phyloP scores from a whole-genome alignment of 2,329 filamentous ascomycete species.

The Dactylellina sp. region DNA sequence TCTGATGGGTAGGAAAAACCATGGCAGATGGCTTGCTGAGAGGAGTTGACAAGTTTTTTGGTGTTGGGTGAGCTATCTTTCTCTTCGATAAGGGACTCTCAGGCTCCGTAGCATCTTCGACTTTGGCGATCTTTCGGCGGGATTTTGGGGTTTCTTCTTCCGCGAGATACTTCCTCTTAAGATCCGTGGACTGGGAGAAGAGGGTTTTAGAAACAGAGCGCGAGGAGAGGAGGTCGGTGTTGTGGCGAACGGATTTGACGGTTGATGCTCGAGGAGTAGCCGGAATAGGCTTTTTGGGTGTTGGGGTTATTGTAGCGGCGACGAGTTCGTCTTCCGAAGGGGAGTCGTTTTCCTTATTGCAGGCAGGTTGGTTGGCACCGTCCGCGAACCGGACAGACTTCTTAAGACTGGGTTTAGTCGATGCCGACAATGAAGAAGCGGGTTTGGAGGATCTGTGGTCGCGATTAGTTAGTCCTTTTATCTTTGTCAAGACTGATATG shows the following conservation, averaged over 20 bases:
- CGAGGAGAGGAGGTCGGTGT: not conserved
- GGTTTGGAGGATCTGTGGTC: constrained; percentile 7
- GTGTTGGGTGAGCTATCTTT: constrained; percentile 4
- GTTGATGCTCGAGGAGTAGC: constrained; percentile 17
- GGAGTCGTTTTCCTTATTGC: constrained; percentile 43
- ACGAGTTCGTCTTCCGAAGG: constrained; percentile 51
- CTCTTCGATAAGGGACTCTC: constrained; percentile 6
- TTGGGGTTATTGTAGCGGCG: constrained; percentile 41
- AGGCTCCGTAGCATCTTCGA: constrained; percentile 9
- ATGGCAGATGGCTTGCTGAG: not conserved
- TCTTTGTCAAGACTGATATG: constrained; percentile 1
- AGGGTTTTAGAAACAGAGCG: not conserved
- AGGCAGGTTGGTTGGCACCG: not conserved
- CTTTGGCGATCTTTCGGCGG: constrained; percentile 25
- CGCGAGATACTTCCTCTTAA: constrained; percentile 41
- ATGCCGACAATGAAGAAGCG: not conserved
- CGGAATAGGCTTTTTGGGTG: constrained; percentile 19
- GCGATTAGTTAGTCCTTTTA: constrained; percentile 17
- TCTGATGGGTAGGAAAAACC: not conserved
- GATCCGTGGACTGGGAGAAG: constrained; percentile 5
- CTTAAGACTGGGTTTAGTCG: constrained; percentile 22
- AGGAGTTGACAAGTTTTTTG: not conserved
- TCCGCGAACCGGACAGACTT: constrained; percentile 46
- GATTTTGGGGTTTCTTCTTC: constrained; percentile 33
- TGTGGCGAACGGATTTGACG: not conserved